A percentile compares a stretch with the other conserved stretches of the same genome.
Evolutionary conservation across 441 rosid species (phyloP).

Genomic region (Cnidoscolus chayamansa): DNA sequence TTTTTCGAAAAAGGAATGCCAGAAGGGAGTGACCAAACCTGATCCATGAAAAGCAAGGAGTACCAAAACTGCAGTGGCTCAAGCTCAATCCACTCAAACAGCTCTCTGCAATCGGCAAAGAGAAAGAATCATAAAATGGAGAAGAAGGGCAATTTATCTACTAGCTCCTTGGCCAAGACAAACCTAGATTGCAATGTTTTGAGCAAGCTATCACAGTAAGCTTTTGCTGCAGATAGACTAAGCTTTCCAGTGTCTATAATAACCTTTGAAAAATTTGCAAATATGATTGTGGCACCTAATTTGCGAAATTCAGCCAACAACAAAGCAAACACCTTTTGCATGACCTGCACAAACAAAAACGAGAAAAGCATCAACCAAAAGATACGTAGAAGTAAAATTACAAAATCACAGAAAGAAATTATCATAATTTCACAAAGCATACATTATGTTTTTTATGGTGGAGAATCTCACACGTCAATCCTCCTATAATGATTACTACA

Average conservation of each 20-base stretch:
- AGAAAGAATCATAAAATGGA: constrained; percentile 21
- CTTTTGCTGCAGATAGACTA: constrained; percentile 68
- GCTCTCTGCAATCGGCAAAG: constrained; percentile 53
- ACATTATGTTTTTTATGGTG: background rate
- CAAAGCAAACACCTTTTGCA: constrained; percentile 96
- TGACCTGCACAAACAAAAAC: constrained; percentile 52
- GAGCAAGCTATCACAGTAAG: constrained; percentile 87
- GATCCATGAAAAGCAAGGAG: constrained; percentile 94
- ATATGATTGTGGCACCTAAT: constrained; percentile 87
- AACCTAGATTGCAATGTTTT: constrained; percentile 75
- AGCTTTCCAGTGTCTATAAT: constrained; percentile 85
- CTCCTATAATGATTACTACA: background rate
- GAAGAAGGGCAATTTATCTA: constrained; percentile 9
- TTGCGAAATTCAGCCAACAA: constrained; percentile 88
- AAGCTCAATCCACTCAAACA: constrained; percentile 86
- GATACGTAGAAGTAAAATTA: constrained; percentile 4
- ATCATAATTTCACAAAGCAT: background rate
- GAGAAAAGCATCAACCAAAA: constrained; percentile 7
- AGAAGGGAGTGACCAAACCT: constrained; percentile 46
- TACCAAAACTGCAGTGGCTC: constrained; percentile 86
- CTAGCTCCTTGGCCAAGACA: constrained; percentile 29
- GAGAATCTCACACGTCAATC: background rate
- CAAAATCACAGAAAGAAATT: background rate
- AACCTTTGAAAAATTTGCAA: constrained; percentile 87
- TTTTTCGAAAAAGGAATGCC: background rate